Evolutionary conservation across 140 eudicot species (phyloP).

Genomic region (Ambrosia hybrid): DNA sequence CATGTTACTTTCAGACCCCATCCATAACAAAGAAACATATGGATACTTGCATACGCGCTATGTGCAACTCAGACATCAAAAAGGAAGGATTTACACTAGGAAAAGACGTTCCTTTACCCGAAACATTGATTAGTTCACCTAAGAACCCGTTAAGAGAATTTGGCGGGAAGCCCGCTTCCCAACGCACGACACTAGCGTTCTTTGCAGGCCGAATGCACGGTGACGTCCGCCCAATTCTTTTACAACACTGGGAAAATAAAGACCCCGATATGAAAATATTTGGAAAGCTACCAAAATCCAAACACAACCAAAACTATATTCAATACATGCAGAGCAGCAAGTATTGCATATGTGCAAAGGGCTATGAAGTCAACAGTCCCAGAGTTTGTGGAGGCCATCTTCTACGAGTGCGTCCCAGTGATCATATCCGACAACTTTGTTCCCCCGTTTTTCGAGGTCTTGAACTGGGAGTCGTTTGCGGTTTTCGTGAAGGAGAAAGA

Average conservation of each 20-base stretch:
- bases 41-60: conserved; percentile 65
- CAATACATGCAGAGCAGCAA: conserved; percentile 84
- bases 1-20: conserved; percentile 55
- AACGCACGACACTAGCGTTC: conserved; percentile 71
- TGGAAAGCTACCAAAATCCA: conserved; percentile 46
- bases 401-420: conserved; percentile 91
- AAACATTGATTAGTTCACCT: conserved; percentile 48
- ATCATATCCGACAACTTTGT: conserved; percentile 86
- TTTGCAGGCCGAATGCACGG: conserved; percentile 96
- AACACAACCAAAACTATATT: conserved; percentile 47
- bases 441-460: conserved; percentile 86
- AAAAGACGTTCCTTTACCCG: conserved; percentile 86
- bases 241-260: conserved; percentile 76
- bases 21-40: conserved; percentile 53
- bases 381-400: conserved; percentile 90
- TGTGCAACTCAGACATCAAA: conserved; percentile 77
- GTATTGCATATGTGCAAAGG: conserved; percentile 81
- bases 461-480: conserved; percentile 88
- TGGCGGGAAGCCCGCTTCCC: conserved; percentile 69
- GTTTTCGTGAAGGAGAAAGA: conserved; percentile 75
- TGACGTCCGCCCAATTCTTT: conserved; percentile 65
- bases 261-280: conserved; percentile 83
- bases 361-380: conserved; percentile 86
- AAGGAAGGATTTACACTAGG: conserved; percentile 68
- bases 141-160: conserved; percentile 53